Evolutionary conservation across 2,329 filamentous ascomycete species (phyloP).

Genomic region (Fusarium abutilonis): DNA sequence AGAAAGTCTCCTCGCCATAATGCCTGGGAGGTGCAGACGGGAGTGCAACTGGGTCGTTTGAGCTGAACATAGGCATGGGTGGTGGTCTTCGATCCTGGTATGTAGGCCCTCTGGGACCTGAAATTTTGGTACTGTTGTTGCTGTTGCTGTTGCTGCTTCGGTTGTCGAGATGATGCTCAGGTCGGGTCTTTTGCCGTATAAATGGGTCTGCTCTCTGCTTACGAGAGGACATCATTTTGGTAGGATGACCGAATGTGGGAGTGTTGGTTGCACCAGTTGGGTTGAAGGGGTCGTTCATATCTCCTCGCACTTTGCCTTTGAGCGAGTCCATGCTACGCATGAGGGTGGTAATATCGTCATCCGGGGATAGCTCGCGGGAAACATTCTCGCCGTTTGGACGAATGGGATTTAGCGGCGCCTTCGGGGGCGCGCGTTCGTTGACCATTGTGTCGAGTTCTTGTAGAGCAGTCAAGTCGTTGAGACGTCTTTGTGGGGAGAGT

Average conservation of each 20-base stretch:
- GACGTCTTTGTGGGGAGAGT: constrained; percentile 18
- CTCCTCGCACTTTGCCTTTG: constrained; percentile 39
- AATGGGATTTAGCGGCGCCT: constrained; percentile 55
- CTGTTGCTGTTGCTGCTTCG: constrained; percentile 38
- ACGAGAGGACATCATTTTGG: constrained; percentile 59
- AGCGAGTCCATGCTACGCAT: constrained; percentile 46
- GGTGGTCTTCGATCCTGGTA: constrained; percentile 60
- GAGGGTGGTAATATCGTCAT: constrained; percentile 50
- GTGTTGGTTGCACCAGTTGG: constrained; percentile 26
- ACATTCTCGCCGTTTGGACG: constrained; percentile 46
- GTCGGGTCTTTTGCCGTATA: constrained; percentile 63
- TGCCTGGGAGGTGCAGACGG: constrained; percentile 16
- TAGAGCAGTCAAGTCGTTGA: constrained; percentile 26
- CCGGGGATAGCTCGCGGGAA: constrained; percentile 45
- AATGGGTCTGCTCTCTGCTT: constrained; percentile 67
- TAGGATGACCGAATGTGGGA: constrained; percentile 52
- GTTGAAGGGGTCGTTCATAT: constrained; percentile 24
- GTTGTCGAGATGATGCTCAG: constrained; percentile 64
- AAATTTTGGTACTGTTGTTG: constrained; percentile 54
- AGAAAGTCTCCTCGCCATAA: constrained; percentile 62
- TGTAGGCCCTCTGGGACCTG: constrained; percentile 59
- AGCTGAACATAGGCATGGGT: constrained; percentile 60
- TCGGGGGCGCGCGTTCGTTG: constrained; percentile 59
- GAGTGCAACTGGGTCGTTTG: constrained; percentile 41
- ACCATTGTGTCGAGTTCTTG: constrained; percentile 53